These are phyloP conservation scores for Ophiostoma populinum DNA, from an alignment of 2,329 filamentous ascomycete species.

Conservation along the genomic window DNA sequence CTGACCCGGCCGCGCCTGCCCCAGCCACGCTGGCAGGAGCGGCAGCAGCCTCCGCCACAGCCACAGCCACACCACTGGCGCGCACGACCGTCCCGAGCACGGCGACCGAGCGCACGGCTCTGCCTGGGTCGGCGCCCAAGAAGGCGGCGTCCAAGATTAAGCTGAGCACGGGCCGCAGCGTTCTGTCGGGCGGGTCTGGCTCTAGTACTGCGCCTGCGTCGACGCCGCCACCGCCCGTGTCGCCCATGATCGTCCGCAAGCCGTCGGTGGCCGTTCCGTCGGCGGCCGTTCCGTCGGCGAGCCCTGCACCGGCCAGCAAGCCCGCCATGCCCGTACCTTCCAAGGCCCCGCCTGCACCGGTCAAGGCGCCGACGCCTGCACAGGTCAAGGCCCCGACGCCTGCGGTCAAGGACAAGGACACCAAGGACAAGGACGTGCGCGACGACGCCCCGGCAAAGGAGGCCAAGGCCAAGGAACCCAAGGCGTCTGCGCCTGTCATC, in stretches of 20 bases:
- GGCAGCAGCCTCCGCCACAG: not conserved
- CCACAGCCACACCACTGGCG: not conserved
- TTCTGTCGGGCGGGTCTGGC: constrained; percentile 7
- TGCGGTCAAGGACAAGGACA: not conserved
- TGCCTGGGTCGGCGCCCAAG: constrained; percentile 7
- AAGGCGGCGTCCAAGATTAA: constrained; percentile 11
- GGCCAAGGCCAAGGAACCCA: too few species aligned
- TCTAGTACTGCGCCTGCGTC: not conserved
- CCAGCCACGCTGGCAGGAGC: not conserved
- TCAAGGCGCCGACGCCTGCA: not conserved
- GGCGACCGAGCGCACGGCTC: constrained; percentile 4
- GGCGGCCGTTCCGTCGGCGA: not conserved
- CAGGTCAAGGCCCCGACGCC: not conserved
- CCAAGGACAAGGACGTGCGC: not conserved
- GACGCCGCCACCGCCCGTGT: too few species aligned
- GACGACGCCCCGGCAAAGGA: not conserved
- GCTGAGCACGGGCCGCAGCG: too few species aligned
- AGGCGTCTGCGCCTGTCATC: not conserved
- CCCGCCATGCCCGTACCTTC: not conserved
- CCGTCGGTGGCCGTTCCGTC: constrained; percentile 10
- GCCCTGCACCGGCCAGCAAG: not conserved
- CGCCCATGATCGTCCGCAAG: constrained; percentile 10
- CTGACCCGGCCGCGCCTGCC: not conserved
- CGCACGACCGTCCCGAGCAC: not conserved
- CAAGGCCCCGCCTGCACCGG: not conserved